Evolutionary conservation across 2,329 filamentous ascomycete genomes (phyloP).

Genomic region (Cladosporium sp.): DNA sequence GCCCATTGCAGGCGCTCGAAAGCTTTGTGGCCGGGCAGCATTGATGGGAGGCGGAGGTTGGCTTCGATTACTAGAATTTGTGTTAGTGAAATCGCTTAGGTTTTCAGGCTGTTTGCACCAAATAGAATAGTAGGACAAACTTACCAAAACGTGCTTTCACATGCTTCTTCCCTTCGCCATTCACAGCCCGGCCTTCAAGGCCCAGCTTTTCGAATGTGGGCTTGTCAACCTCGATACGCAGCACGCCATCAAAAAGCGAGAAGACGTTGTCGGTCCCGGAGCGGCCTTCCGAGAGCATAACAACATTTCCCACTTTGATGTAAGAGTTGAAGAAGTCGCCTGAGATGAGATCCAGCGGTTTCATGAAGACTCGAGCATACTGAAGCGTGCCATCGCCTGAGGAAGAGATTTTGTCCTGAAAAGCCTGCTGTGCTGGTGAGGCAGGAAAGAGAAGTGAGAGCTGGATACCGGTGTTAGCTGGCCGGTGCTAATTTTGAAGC

Average conservation of each 20-base stretch:
- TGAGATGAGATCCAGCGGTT: slow-evolving; percentile 69
- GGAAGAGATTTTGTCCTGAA: background rate
- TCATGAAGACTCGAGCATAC: slow-evolving; percentile 73
- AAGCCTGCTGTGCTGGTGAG: background rate
- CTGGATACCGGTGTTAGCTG: slow-evolving; percentile 40
- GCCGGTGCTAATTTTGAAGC: too few species aligned
- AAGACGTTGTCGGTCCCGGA: slow-evolving; percentile 72
- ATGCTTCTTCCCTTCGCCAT: slow-evolving; percentile 61
- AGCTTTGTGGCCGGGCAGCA: slow-evolving; percentile 80
- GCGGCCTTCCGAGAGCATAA: slow-evolving; percentile 81
- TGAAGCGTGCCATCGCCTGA: slow-evolving; percentile 38
- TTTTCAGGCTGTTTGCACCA: too few species aligned
- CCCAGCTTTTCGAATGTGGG: slow-evolving; percentile 82
- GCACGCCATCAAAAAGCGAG: slow-evolving; percentile 68
- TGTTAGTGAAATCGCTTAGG: too few species aligned
- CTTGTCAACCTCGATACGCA: slow-evolving; percentile 77
- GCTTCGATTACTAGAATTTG: slow-evolving; percentile 66
- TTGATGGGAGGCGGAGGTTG: slow-evolving; percentile 72
- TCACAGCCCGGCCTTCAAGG: slow-evolving; percentile 69
- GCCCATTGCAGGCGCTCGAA: slow-evolving; percentile 79
- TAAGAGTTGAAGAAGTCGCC: slow-evolving; percentile 80
- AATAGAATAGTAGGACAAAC: too few species aligned
- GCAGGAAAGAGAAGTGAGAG: slow-evolving; percentile 72
- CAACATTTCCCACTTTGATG: slow-evolving; percentile 75
- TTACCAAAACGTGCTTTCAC: slow-evolving; percentile 74